Conservation (phyloP, 2,329 filamentous ascomycete species). For the Aspergillus tamarii region DNA sequence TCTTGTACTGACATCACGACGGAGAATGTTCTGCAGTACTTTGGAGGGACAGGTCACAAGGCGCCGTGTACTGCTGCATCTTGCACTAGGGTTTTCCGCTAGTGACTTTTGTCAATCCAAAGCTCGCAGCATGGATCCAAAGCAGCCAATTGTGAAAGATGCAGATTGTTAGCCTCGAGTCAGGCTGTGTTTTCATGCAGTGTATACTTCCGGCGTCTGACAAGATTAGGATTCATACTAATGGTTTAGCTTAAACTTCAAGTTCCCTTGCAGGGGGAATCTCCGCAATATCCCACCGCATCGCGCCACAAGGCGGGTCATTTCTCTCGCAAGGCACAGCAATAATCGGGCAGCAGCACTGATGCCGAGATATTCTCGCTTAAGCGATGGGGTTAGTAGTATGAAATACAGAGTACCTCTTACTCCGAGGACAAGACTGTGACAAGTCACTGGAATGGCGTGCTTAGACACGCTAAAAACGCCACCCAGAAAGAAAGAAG, state of each 20-base stretch:
- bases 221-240: slow-evolving; percentile 4
- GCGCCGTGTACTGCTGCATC: not conserved
- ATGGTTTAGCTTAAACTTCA: slow-evolving; percentile 1
- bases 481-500: not conserved
- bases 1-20: not conserved
- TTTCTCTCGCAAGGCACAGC: not conserved
- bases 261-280: not conserved
- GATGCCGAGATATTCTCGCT: not conserved
- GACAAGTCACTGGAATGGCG: slow-evolving; percentile 2
- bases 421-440: not conserved
- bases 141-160: not conserved
- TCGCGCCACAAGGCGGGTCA: not conserved
- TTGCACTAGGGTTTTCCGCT: not conserved
- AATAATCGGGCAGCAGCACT: slow-evolving; percentile 2
- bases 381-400: not conserved
- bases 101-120: too few relatives aligned
- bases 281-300: not conserved
- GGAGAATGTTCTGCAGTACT: not conserved
- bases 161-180: not conserved
- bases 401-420: not conserved
- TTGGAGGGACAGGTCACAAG: not conserved
- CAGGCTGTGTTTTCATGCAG: not conserved
- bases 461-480: slow-evolving; percentile 1
- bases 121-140: too few relatives aligned
- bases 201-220: not conserved